Evolutionary conservation across 2,329 filamentous ascomycete genomes (phyloP), one percentile per base, ranked within the genome.

Genomic region (Paraphoma chrysanthemicola): DNA sequence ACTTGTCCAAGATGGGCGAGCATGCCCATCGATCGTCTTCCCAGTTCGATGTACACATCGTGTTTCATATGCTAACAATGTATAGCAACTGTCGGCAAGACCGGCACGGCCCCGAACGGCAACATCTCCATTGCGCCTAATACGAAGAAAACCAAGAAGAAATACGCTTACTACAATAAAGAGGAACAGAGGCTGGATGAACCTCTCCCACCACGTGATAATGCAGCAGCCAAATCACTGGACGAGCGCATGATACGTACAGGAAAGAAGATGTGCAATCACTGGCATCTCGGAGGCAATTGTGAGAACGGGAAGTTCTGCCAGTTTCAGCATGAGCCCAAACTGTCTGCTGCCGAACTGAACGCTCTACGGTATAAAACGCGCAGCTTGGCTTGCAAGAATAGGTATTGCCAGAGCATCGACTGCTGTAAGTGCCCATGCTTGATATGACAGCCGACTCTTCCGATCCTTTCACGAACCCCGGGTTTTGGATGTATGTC

Each of bases 11-110:
- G 23, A 44, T 14, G 14, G 7, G 41, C 16, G 18, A 12, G 10
- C 7, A 23, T 18, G n/a, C 3, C 33, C 33, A 38, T 38, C 33
- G 17, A 43, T 43, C 41, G 41, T 43, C 14, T 16, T 23, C 23
- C 23, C 2, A 23, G 23, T 23, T 23, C 23, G 23, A 23, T 3
- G 23, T 23, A 23, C 23, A 5, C 23, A 23, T 23, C 23, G 23
- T 23, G 23, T 2, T 23, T 3, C 23, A 23, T 44, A 14, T 44
- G 36, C 49, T 53, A 51, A 67, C 11, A 28, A 58, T n/a, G 64
- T 66, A 8, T 77, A 80, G 79, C 79, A 74, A 73, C 71, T n/a
- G 72, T 82, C 12, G 78, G 79, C 44, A 81, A 81, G 53, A 62
- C 53, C 12, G 69, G 58, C 11, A 53, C 57, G 23, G 51, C 55